Evolutionary conservation across 495 filamentous ascomycete species (phyloP).

Genomic region (Xylaria longipes): DNA sequence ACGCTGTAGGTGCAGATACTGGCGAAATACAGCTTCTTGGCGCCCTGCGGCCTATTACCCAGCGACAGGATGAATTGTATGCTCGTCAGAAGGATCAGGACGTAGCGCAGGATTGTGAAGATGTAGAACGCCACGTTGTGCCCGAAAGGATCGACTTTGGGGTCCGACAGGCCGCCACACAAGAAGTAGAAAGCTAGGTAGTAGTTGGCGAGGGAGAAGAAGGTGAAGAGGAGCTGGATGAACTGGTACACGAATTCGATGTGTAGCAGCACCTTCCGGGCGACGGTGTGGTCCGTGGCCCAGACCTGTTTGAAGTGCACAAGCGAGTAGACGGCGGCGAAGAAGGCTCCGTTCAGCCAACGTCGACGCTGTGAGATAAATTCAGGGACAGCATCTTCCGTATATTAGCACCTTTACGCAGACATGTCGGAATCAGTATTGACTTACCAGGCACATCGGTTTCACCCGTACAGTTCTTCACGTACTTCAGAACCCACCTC

Average conservation of each 20-base stretch:
- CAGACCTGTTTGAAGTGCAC: constrained; percentile 95
- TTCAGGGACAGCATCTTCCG: constrained; percentile 76
- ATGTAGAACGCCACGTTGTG: constrained; percentile 82
- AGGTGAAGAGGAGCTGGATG: constrained; percentile 90
- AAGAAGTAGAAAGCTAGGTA: constrained; percentile 99
- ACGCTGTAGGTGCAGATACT: constrained; percentile 86
- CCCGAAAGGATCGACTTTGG: constrained; percentile 85
- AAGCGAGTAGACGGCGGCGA: constrained; percentile 96
- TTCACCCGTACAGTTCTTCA: constrained; percentile 92
- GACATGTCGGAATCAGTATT: not conserved
- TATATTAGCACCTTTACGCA: constrained; percentile 28
- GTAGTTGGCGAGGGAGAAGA: constrained; percentile 98
- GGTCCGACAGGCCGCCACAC: constrained; percentile 87
- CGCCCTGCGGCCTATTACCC: constrained; percentile 96
- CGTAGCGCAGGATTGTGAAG: constrained; percentile 85
- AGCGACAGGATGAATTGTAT: constrained; percentile 98
- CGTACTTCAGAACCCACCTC: constrained; percentile 97
- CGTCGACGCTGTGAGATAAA: constrained; percentile 95
- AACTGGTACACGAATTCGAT: constrained; percentile 97
- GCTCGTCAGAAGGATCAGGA: constrained; percentile 84
- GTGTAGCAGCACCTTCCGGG: constrained; percentile 89
- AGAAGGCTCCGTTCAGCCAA: constrained; percentile 99
- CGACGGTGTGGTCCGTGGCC: constrained; percentile 88
- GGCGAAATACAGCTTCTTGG: constrained; percentile 86
- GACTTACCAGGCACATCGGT: constrained; percentile 92